phyloP scores from a whole-genome alignment of 306 rosid genomes.

The Begonia loranthoides region DNA sequence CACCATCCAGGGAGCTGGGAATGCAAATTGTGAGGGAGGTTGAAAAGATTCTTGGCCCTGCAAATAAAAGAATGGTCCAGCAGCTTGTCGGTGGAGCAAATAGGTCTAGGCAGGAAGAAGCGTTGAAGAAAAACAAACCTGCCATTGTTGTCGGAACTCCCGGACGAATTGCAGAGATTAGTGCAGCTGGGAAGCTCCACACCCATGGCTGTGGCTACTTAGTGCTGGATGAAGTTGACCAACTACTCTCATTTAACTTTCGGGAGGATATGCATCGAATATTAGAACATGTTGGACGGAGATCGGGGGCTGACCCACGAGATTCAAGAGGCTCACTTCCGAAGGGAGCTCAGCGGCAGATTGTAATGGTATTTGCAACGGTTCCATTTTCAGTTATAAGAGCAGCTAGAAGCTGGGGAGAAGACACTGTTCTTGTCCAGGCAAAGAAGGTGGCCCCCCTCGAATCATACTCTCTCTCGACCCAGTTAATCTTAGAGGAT shows the following conservation, averaged over 20 bases:
- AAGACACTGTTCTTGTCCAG: slow-evolving; percentile 67
- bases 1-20: slow-evolving; percentile 96
- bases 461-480: slow-evolving; percentile 36
- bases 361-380: slow-evolving; percentile 80
- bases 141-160: slow-evolving; percentile 92
- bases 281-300: slow-evolving; percentile 79
- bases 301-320: slow-evolving; percentile 31
- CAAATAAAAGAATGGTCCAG: slow-evolving; percentile 57
- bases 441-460: slow-evolving; percentile 55
- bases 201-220: slow-evolving; percentile 70
- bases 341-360: slow-evolving; percentile 43
- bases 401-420: slow-evolving; percentile 89
- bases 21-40: slow-evolving; percentile 97
- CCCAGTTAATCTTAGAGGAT: slow-evolving; percentile 32
- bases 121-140: slow-evolving; percentile 78
- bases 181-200: slow-evolving; percentile 83
- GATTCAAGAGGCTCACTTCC: slow-evolving; percentile 25
- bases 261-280: slow-evolving; percentile 93
- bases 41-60: slow-evolving; percentile 73
- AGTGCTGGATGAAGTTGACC: slow-evolving; percentile 90
- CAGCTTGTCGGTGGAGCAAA: slow-evolving; percentile 98
- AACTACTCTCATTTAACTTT: slow-evolving; percentile 74
- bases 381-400: slow-evolving; percentile 84
- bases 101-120: slow-evolving; percentile 84
- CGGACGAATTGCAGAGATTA: slow-evolving; percentile 82